Evolutionary conservation across 495 filamentous ascomycete species (phyloP).

Genomic region (Neurospora sp.): DNA sequence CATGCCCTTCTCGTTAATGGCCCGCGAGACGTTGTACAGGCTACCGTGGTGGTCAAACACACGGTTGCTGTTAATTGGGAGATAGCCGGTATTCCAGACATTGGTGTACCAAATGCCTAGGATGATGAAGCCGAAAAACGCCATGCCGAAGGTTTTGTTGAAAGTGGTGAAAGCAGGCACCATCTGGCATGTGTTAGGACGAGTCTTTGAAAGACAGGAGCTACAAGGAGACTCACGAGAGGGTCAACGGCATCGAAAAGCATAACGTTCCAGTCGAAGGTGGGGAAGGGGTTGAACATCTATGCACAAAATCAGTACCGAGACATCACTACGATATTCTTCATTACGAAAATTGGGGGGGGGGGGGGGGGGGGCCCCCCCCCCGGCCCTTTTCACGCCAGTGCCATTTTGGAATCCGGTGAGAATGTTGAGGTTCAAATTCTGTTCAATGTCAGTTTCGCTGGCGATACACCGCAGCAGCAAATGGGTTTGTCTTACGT

Average conservation of each 20-base stretch:
- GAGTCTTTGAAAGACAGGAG: too few relatives aligned
- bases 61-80: constrained; percentile 30
- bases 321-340: too few relatives aligned
- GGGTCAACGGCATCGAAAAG: constrained; percentile 22
- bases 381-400: too few relatives aligned
- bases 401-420: constrained; percentile 24
- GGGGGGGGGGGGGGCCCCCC: too few relatives aligned
- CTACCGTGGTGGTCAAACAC: constrained; percentile 29
- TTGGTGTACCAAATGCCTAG: constrained; percentile 29
- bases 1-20: constrained; percentile 25
- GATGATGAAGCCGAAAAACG: constrained; percentile 21
- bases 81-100: constrained; percentile 26
- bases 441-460: constrained; percentile 1
- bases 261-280: constrained; percentile 34
- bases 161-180: constrained; percentile 35
- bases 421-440: constrained; percentile 19
- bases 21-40: constrained; percentile 26
- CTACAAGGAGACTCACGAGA: constrained; percentile 6
- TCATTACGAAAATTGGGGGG: too few relatives aligned
- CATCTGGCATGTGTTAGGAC: constrained; percentile 11
- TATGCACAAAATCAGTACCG: neutral
- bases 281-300: constrained; percentile 28
- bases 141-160: constrained; percentile 27
- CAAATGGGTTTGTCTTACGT: neutral
- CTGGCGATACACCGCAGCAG: neutral